Evolutionary conservation across 805 yeast species (phyloP), one percentile per base, ranked within the genome.

Genomic region (Candida parachauliodes): DNA sequence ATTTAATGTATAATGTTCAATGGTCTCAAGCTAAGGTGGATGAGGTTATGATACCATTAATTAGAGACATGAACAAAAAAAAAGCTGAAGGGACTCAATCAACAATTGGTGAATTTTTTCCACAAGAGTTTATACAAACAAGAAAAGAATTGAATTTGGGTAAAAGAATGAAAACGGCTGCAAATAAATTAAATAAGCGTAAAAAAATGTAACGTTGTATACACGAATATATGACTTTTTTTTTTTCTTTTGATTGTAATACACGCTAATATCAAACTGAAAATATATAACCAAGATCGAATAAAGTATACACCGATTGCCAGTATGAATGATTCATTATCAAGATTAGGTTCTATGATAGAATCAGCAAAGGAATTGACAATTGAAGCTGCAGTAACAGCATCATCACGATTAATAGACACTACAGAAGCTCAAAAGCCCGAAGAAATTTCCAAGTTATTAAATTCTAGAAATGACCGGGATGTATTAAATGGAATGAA

Each of bases 31-130:
- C 72, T 7, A 72, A 77, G 41, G 81, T 87, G 2, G 95, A 91
- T 52, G 89, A 86, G 50, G 81, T 88, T 3, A 64, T 93, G 54
- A 70, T 89, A 14, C 99, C 98, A 2, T 74, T 93, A 39, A 81
- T 93, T 12, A 74, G 80, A 48, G 88, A 83, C 48, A 73, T 88
- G 64, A 88, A 88, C 55, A 70, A 73, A 44, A 76, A 79, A 42
- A 67, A 70, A 45, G 60, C 70, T 34, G 70, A 71, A 42, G 77
- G 79, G 0, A 62, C 68, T 17, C 91, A 83, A 49, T 58, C 76
- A 3, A 78, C 81, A 0, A 57, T 83, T 14, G 76, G 74, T 9
- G 88, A 81, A 53, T 83, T 82, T 50, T 83, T 82, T 55, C 83
- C 87, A 0, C 72, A 71, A 26, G 83, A 77, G 39, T 65, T 68